These are phyloP conservation scores for Neofusicoccum laricinum DNA, from an alignment of 2,329 filamentous ascomycete genomes.

Conservation along the genomic window DNA sequence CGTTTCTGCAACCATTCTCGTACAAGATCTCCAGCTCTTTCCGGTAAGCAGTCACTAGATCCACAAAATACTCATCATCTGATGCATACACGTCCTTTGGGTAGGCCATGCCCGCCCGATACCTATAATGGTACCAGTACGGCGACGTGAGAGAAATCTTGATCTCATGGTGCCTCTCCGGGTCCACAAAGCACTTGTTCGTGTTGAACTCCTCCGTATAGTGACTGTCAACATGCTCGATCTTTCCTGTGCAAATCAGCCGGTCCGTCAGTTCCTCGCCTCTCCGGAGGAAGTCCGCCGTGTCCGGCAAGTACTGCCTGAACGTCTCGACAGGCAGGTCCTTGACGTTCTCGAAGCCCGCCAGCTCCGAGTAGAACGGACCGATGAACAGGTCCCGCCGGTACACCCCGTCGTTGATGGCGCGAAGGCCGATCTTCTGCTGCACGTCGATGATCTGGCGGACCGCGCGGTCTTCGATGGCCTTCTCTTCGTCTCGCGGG, in stretches of 20 bases:
- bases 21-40: slow-evolving; percentile 47
- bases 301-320: slow-evolving; percentile 58
- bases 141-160: slow-evolving; percentile 68
- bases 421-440: slow-evolving; percentile 59
- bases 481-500: slow-evolving; percentile 55
- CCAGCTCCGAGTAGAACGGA: slow-evolving; percentile 53
- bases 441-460: slow-evolving; percentile 52
- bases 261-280: slow-evolving; percentile 53
- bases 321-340: slow-evolving; percentile 40
- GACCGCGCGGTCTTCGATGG: slow-evolving; percentile 58
- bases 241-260: slow-evolving; percentile 57
- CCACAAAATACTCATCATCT: slow-evolving; percentile 48
- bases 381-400: slow-evolving; percentile 52
- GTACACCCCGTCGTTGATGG: slow-evolving; percentile 70
- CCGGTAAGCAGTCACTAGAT: slow-evolving; percentile 47
- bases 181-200: slow-evolving; percentile 57
- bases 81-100: slow-evolving; percentile 44
- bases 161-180: slow-evolving; percentile 61
- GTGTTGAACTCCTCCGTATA: slow-evolving; percentile 60
- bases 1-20: slow-evolving; percentile 45
- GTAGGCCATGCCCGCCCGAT: slow-evolving; percentile 52
- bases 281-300: slow-evolving; percentile 60
- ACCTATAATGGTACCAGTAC: slow-evolving; percentile 68
- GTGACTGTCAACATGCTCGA: slow-evolving; percentile 55
- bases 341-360: slow-evolving; percentile 54